phyloP scores from a whole-genome alignment of 345 rosid species.

The Raphanus sativus region DNA sequence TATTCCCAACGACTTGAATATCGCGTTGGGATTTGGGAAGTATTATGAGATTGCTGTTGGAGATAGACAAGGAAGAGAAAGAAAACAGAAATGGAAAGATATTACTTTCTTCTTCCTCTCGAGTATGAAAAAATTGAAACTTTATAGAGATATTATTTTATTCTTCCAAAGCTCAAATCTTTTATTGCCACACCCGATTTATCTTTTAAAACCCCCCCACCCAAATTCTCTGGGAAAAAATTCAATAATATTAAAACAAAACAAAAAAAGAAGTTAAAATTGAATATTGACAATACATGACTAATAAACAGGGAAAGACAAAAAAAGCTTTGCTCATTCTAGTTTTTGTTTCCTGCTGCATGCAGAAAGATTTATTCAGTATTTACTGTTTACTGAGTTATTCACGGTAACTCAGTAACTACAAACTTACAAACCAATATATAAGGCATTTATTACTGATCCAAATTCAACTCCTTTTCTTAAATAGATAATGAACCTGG shows the following conservation, averaged over 20 bases:
- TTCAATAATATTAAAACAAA: no score
- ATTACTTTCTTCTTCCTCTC: not conserved
- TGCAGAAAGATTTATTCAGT: not conserved
- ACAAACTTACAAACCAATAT: not conserved
- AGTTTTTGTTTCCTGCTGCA: not conserved
- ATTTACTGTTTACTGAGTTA: not conserved
- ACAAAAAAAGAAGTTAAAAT: not conserved
- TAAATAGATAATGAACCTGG: no score
- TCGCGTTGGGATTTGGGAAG: no score
- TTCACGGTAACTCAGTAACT: not conserved
- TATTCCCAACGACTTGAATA: no score
- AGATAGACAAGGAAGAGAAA: no score
- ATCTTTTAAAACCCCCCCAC: conserved; percentile 31
- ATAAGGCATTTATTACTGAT: no score
- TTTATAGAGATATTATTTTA: not conserved
- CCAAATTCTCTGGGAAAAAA: not conserved
- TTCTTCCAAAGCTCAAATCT: not conserved
- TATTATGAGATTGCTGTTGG: no score
- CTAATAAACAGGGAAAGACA: not conserved
- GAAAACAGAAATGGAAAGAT: no score
- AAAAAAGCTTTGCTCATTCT: not conserved
- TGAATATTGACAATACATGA: not conserved
- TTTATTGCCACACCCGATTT: conserved; percentile 40
- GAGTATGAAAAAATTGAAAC: not conserved
- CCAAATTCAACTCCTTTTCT: no score